Base-by-base conservation (phyloP, 768 basidiomycete genomes). In the Tylopilus subfusipes region DNA sequence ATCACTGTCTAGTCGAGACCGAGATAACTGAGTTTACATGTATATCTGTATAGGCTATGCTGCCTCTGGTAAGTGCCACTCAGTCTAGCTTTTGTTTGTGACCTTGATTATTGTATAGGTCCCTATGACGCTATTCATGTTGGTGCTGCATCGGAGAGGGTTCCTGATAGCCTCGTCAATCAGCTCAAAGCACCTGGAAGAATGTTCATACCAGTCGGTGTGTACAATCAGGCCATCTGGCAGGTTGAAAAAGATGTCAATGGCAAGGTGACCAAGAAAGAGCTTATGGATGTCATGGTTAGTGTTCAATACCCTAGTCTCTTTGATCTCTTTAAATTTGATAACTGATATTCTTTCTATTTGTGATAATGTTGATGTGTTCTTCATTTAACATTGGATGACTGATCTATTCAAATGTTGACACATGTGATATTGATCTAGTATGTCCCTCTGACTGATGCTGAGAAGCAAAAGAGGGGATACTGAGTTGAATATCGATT, bases 151-250 rank as follows among this genome's bases (percentile, higher is more conserved):
- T 85, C 95, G 0, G 87, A 90, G 0, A 76, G 64, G 0, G 71
- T 93, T 14, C 94, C 95, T 0, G 68, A 79, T 21, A 69, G 78
- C 0, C 80, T 98, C 1, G 69, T 98, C 27, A 82, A 88, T 14
- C 94, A 96, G 63, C 82, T 93, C 3, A 85, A 85, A 25, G 67
- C 69, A 2, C 87, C 88, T 0, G 90, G 90, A 16, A 75, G 85
- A 49, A 93, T 98, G 88, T 95, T 98, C 73, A 91, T 98, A 49
- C 95, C 95, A 2, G 86, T 98, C 14, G 95, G 94, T 3, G 77
- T 74, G 2, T 62, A 70, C 14, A 60, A 59, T 14, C 84, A 89
- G 55, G 72, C 81, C 62, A 83, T 97, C 50, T 76, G 83, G 63
- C 84, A 90, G 57, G 74, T 96, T 14, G 91, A 95, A 64, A 97